Evolutionary conservation across 2,329 filamentous ascomycete genomes (phyloP), one percentile per base, ranked within the genome.

Genomic region (Didymella keratinophila): DNA sequence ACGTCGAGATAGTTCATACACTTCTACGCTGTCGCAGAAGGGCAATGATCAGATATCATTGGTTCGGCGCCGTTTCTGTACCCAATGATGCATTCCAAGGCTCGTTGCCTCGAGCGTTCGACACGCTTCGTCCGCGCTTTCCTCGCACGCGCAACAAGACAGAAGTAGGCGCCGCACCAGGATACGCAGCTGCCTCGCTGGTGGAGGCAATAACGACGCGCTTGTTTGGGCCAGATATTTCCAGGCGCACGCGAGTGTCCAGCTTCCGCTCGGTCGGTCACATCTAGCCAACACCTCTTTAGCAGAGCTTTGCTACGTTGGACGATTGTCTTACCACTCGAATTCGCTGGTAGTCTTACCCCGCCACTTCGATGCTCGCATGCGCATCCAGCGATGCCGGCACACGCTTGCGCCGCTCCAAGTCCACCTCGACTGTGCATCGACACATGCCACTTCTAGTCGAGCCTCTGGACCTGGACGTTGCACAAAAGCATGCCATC

Each of bases 361-460:
- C 44, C 32, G 37, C n/a, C 23, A 28, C 1, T 30, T 27, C 49
- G 30, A 78, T 77, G 76, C 70, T 77, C 50, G 70, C 73, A 42
- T 69, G 74, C 30, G 67, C 72, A 21, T 73, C 70, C 37, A 77
- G 72, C 63, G 75, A 78, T 60, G 72, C 74, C 25, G 71, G 71
- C 45, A 71, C 67, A 10, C 75, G 73, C 60, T 67, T 78, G 9
- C 74, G 75, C 39, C 74, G 72, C 43, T 76, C 74, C 39, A 78
- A 77, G 59, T 78, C 76, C 8, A 60, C 69, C 3, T 72, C 74
- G 3, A 74, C 69, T 1, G 68, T 71, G 20, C 72, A 71, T 42
- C 70, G 70, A 42, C 67, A 61, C 28, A 59, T 53, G 2, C 61
- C 60, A 10, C 44, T 60, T 21, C 52, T 50, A 5, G 59, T 61